Evolutionary conservation across 2,329 filamentous ascomycete species (phyloP).

Genomic region (Aspergillus proliferans): DNA sequence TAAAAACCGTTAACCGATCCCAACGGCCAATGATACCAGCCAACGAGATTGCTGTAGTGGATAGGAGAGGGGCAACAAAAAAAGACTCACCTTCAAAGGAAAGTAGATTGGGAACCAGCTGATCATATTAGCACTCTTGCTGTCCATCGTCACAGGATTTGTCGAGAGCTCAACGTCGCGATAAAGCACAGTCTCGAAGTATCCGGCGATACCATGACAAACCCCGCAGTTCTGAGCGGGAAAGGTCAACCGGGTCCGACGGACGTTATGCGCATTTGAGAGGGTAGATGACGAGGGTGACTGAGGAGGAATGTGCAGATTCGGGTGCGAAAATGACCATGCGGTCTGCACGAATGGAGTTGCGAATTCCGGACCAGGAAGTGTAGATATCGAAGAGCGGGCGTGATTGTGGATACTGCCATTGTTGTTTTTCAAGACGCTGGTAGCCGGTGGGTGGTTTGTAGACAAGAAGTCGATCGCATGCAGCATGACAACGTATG

Average conservation of each 20-base stretch:
- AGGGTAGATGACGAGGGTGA: conserved; percentile 42
- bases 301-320: conserved; percentile 31
- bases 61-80: conserved; percentile 5
- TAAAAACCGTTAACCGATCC: not conserved
- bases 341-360: conserved; percentile 37
- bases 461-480: conserved; percentile 80
- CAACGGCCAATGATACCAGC: not conserved
- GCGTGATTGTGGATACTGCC: conserved; percentile 14
- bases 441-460: conserved; percentile 42
- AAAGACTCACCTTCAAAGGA: conserved; percentile 68
- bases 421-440: conserved; percentile 9
- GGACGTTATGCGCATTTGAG: conserved; percentile 83
- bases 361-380: conserved; percentile 27
- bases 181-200: conserved; percentile 96
- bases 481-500: conserved; percentile 90
- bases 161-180: conserved; percentile 80
- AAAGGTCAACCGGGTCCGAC: conserved; percentile 74
- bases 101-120: conserved; percentile 99
- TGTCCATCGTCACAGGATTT: conserved; percentile 83
- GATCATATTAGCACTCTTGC: conserved; percentile 95
- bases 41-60: too few species aligned
- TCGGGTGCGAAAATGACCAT: conserved; percentile 41
- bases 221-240: conserved; percentile 71
- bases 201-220: conserved; percentile 85
- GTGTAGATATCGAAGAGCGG: conserved; percentile 22